Percentiles rank a stretch among this genome's conserved stretches.
Conservation (phyloP, 2,329 filamentous ascomycete species). For the Aciculosporium take region DNA sequence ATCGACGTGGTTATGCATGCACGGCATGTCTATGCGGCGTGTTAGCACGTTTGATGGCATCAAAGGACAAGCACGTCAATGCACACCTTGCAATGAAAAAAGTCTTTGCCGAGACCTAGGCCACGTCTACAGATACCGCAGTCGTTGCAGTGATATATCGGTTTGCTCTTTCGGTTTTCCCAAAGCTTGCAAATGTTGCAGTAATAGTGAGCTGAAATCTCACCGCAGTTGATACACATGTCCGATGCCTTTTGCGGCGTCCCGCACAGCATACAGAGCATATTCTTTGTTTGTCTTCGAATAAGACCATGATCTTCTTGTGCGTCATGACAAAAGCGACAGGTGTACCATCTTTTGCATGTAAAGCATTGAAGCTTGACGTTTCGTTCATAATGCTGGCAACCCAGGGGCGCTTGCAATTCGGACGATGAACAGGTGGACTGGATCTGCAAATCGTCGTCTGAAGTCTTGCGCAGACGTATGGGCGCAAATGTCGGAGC, state of each 20-base stretch:
- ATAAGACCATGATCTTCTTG: constrained; percentile 66
- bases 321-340: constrained; percentile 84
- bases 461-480: constrained; percentile 31
- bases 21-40: constrained; percentile 54
- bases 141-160: constrained; percentile 90
- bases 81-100: constrained; percentile 88
- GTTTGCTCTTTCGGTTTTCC: constrained; percentile 83
- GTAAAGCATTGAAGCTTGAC: constrained; percentile 89
- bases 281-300: constrained; percentile 74
- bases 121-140: constrained; percentile 92
- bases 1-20: constrained; percentile 88
- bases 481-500: constrained; percentile 51
- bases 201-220: constrained; percentile 74
- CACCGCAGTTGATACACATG: constrained; percentile 61
- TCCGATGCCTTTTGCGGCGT: constrained; percentile 73
- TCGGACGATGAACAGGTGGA: constrained; percentile 12
- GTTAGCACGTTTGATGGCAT: background rate
- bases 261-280: constrained; percentile 93
- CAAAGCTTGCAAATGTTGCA: constrained; percentile 91
- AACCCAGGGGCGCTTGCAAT: constrained; percentile 48
- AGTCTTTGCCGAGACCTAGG: constrained; percentile 86
- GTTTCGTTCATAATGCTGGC: constrained; percentile 86
- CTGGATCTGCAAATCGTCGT: constrained; percentile 24
- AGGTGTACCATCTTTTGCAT: constrained; percentile 87
- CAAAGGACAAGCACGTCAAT: background rate